Conservation (phyloP, 768 basidiomycete genomes). For the Hericium erinaceus region DNA sequence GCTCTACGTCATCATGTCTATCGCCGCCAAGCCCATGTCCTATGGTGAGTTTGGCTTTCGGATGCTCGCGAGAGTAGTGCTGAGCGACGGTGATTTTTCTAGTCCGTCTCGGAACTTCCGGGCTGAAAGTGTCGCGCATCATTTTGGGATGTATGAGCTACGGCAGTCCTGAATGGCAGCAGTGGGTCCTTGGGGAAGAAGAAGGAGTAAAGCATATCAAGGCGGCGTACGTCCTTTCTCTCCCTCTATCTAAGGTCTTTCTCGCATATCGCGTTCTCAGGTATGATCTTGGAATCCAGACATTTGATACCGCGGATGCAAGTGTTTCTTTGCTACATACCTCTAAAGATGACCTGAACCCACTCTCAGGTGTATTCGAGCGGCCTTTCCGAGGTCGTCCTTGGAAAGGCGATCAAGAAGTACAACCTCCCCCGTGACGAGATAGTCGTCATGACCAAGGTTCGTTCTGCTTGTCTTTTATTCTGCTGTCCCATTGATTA, state of each 20-base stretch:
- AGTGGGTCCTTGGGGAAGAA: neutral
- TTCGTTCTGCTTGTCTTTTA: slow-evolving; percentile 2
- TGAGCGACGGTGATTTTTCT: neutral
- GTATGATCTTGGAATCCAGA: slow-evolving; percentile 30
- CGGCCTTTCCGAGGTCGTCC: slow-evolving; percentile 31
- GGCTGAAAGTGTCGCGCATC: neutral
- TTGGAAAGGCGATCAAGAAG: slow-evolving; percentile 38
- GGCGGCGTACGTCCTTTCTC: neutral
- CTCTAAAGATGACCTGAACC: neutral
- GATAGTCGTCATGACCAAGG: slow-evolving; percentile 40
- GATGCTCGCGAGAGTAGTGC: no score
- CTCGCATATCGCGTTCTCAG: slow-evolving; percentile 3
- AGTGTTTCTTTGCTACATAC: neutral
- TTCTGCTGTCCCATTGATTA: neutral
- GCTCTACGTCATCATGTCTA: no score
- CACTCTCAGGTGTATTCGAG: slow-evolving; percentile 24
- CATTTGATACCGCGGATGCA: slow-evolving; percentile 26
- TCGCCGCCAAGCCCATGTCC: neutral
- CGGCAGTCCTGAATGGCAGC: neutral
- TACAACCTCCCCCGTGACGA: slow-evolving; percentile 32
- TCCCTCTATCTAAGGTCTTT: neutral
- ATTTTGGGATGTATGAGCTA: neutral
- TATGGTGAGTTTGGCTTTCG: neutral
- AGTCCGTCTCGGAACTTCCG: neutral
- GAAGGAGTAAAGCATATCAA: neutral